A percentile compares a stretch with the other conserved stretches of the same genome.
These are phyloP conservation scores for Podospora didyma DNA, from an alignment of 495 filamentous ascomycete species.

Conservation along the genomic window DNA sequence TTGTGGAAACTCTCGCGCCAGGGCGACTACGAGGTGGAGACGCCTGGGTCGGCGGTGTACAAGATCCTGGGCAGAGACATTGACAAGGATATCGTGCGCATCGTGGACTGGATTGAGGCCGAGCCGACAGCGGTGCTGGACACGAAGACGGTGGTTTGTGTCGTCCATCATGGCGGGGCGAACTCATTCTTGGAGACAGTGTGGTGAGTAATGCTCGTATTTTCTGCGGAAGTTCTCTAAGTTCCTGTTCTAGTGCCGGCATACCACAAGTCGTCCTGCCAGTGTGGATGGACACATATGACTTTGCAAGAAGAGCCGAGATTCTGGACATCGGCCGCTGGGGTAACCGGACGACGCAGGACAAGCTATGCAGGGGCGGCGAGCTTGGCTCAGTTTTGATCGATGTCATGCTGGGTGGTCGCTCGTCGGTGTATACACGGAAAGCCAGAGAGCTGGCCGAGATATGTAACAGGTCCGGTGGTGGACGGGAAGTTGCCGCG, in stretches of 20 bases:
- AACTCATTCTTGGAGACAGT: conserved; percentile 43
- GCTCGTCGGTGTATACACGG: conserved; percentile 9
- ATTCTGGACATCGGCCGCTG: conserved; percentile 48
- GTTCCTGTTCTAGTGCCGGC: conserved; percentile 31
- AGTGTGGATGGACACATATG: conserved; percentile 52
- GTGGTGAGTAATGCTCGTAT: conserved; percentile 18
- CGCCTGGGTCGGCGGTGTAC: conserved; percentile 8
- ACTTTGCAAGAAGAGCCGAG: conserved; percentile 49
- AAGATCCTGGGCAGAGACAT: conserved; percentile 19
- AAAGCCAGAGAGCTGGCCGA: conserved; percentile 21
- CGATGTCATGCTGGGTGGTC: conserved; percentile 19
- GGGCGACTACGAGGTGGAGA: conserved; percentile 4
- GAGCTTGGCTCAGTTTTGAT: conserved; percentile 19
- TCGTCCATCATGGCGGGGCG: conserved; percentile 43
- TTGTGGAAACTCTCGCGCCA: conserved; percentile 40
- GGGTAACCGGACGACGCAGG: conserved; percentile 29
- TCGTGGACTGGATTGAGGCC: conserved; percentile 34
- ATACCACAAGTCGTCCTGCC: conserved; percentile 50
- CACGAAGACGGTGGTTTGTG: conserved; percentile 31
- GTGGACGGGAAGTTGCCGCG: conserved; percentile 21
- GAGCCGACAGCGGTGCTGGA: conserved; percentile 36
- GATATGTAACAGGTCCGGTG: conserved; percentile 14
- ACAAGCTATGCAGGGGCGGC: conserved; percentile 7
- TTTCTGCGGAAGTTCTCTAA: neutral
- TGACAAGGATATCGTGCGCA: conserved; percentile 18